phyloP scores from a whole-genome alignment of 2,329 filamentous ascomycete species.

The Ascochyta koolunga region DNA sequence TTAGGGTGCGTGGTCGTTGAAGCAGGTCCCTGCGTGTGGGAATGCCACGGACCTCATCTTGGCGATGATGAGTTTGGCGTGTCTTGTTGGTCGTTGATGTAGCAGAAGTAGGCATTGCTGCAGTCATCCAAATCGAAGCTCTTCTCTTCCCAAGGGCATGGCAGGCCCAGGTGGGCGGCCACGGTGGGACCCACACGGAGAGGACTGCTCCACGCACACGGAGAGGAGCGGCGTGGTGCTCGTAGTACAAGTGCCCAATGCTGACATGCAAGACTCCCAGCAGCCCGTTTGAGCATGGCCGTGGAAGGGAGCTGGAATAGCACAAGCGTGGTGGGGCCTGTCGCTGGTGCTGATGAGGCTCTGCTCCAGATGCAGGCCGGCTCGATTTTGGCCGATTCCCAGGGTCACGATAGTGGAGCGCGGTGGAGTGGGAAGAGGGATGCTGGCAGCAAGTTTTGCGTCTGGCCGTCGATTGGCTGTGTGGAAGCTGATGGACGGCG shows the following conservation, averaged over 20 bases:
- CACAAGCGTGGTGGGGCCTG: slow-evolving; percentile 3
- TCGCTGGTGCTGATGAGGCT: slow-evolving; percentile 15
- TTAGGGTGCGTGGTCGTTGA: slow-evolving; percentile 16
- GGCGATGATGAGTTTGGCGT: slow-evolving; percentile 9
- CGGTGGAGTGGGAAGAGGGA: slow-evolving; percentile 16
- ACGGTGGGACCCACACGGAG: no score
- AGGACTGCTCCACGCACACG: not conserved
- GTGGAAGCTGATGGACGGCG: slow-evolving; percentile 21
- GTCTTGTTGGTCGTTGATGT: slow-evolving; percentile 3
- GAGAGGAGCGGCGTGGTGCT: not conserved
- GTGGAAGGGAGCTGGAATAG: slow-evolving; percentile 4
- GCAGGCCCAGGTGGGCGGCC: no score
- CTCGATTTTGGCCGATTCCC: not conserved
- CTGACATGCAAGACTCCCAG: slow-evolving; percentile 12
- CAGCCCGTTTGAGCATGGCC: slow-evolving; percentile 4
- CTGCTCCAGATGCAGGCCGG: slow-evolving; percentile 11
- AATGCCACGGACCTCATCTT: slow-evolving; percentile 16
- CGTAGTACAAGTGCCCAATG: slow-evolving; percentile 1
- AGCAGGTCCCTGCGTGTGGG: not conserved
- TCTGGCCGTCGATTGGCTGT: slow-evolving; percentile 28
- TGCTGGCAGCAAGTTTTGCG: slow-evolving; percentile 28
- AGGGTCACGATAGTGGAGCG: slow-evolving; percentile 7
- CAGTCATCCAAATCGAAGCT: not conserved
- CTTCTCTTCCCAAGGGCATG: no score
- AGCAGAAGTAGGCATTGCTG: not conserved